phyloP scores from a whole-genome alignment of 305 asterid species.

The Coffea humblotiana region DNA sequence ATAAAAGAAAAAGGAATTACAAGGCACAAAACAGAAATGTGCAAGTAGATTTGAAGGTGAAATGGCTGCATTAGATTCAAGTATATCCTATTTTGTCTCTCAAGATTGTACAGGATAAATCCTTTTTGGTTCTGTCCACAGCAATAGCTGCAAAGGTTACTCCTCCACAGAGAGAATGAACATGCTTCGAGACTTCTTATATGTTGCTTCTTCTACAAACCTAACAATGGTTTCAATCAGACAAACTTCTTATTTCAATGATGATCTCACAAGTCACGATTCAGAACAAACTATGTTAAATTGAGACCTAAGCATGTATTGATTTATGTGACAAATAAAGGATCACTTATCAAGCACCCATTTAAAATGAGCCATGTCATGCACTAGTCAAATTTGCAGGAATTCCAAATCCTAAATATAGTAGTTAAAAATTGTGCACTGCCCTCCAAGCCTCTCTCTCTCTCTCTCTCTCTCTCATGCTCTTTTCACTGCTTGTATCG shows the following conservation, averaged over 20 bases:
- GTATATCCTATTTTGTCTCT: background rate
- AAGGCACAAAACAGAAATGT: background rate
- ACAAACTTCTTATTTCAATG: background rate
- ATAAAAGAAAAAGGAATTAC: background rate
- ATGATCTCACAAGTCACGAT: background rate
- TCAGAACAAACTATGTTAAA: too few relatives aligned
- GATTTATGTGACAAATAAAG: background rate
- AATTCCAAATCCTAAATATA: background rate
- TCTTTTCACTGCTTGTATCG: constrained; percentile 22
- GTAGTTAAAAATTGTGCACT: background rate
- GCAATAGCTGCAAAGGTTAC: background rate
- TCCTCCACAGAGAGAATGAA: background rate
- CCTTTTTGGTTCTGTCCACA: background rate
- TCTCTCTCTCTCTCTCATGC: constrained; percentile 19
- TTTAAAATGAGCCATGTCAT: background rate
- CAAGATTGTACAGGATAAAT: background rate
- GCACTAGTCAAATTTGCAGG: background rate
- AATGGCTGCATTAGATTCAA: background rate
- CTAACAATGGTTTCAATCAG: background rate
- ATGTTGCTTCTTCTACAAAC: background rate
- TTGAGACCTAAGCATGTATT: background rate
- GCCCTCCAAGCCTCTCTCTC: background rate
- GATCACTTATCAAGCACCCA: background rate
- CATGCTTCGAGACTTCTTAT: background rate
- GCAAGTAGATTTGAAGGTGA: background rate